Evolutionary conservation across 2,329 filamentous ascomycete species (phyloP), one percentile per base, ranked within the genome.

Genomic region (Akanthomyces lecanii): DNA sequence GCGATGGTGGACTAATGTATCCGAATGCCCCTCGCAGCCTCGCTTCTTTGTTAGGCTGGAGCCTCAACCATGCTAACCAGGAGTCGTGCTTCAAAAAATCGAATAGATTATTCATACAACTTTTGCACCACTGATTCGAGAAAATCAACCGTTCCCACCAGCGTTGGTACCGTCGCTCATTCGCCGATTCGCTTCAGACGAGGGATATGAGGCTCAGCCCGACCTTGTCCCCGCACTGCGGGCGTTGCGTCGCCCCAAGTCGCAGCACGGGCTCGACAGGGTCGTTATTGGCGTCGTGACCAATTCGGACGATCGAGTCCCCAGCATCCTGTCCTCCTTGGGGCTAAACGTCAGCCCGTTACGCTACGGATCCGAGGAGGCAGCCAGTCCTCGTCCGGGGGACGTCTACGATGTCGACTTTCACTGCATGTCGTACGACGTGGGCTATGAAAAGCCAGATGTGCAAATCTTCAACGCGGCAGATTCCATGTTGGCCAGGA

Each of bases 301-400:
- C 12, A 89, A 89, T 69, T 88, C 85, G 0, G 86, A 89, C 66
- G 79, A 84, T 68, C 77, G 85, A n/a, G 82, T 87, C 0, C 78
- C 81, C 0, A 71, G 72, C 30, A 78, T 88, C 25, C 71, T 89
- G 4, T 72, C 77, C 0, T 83, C 82, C 0, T 72, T 88, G 5
- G 83, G 82, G 1, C 67, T 89, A 33, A 71, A 69, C 2, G 75
- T 87, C 2, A 77, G 76, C 59, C 74, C 76, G 0, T 47, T 74
- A 40, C 72, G 74, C 11, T 72, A 72, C 44, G 72, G 71, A 21
- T 54, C 56, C 7, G 38, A 47, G 5, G 42, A 47, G 2, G 25
- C 42, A 12, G 18, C 42, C 4, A 12, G 10, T 8, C 36, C 28
- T 8, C 7, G 4, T 5, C 6, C 40, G 30, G 69, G 33, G 14